phyloP scores from a whole-genome alignment of 768 basidiomycete genomes.

The Zangia roseola region DNA sequence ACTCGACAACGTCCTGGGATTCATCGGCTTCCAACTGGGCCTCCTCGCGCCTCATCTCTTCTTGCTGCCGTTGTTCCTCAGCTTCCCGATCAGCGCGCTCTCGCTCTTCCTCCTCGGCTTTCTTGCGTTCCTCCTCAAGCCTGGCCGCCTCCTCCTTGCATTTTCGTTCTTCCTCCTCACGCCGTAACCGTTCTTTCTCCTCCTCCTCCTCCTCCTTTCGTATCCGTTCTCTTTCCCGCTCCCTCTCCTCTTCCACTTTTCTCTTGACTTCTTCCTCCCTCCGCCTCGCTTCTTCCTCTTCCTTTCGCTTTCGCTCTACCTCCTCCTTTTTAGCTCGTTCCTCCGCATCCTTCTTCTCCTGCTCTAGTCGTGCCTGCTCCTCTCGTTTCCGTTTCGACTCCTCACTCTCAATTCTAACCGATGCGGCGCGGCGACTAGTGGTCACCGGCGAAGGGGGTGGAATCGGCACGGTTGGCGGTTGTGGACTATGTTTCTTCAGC shows the following conservation, averaged over 20 bases:
- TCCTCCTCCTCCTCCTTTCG: conserved; percentile 40
- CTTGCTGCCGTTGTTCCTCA: conserved; percentile 31
- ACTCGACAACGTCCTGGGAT: conserved; percentile 31
- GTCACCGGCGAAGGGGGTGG: conserved; percentile 35
- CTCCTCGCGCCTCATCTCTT: conserved; percentile 20
- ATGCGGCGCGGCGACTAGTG: conserved; percentile 26
- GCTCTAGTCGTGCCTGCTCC: conserved; percentile 42
- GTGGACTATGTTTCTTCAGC: conserved; percentile 48
- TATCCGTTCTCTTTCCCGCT: conserved; percentile 36
- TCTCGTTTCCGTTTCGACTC: conserved; percentile 51
- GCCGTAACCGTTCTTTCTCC: conserved; percentile 36
- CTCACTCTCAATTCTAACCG: conserved; percentile 64
- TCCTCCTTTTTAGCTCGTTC: conserved; percentile 36
- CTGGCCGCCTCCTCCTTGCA: conserved; percentile 22
- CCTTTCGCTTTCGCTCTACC: conserved; percentile 37
- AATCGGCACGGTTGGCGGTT: conserved; percentile 40
- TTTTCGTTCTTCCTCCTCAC: conserved; percentile 38
- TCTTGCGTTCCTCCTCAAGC: conserved; percentile 32
- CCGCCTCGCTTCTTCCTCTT: conserved; percentile 44
- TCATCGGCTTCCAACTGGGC: conserved; percentile 38
- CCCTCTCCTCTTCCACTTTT: conserved; percentile 45
- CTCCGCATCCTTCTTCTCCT: conserved; percentile 39
- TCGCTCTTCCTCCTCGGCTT: conserved; percentile 35
- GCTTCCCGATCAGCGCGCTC: conserved; percentile 39
- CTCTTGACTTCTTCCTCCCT: conserved; percentile 42